phyloP scores from a whole-genome alignment of 2,329 filamentous ascomycete genomes.

The Amauroascus niger region DNA sequence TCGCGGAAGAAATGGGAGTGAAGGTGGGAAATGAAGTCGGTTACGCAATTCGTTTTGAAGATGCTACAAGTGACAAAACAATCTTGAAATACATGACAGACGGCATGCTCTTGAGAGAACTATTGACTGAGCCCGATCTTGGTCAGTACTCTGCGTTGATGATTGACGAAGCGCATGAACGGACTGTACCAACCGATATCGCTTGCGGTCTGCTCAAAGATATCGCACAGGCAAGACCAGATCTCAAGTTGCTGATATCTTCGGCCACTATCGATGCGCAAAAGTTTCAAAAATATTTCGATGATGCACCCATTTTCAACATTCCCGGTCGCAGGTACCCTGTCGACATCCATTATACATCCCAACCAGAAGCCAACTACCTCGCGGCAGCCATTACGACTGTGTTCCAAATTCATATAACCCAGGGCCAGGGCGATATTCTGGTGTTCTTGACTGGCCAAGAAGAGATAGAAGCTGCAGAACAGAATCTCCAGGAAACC shows the following conservation, averaged over 20 bases:
- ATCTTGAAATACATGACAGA: constrained; percentile 95
- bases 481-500: constrained; percentile 75
- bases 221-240: constrained; percentile 68
- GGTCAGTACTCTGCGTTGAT: constrained; percentile 77
- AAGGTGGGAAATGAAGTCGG: constrained; percentile 88
- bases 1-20: constrained; percentile 85
- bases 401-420: constrained; percentile 88
- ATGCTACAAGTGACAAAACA: constrained; percentile 83
- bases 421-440: constrained; percentile 76
- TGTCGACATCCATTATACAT: constrained; percentile 84
- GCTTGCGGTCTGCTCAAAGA: constrained; percentile 82
- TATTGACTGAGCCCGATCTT: constrained; percentile 79
- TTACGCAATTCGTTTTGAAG: constrained; percentile 90
- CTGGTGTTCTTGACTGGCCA: constrained; percentile 91
- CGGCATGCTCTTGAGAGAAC: constrained; percentile 83
- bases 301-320: constrained; percentile 87
- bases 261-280: constrained; percentile 91
- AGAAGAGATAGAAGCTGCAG: constrained; percentile 87
- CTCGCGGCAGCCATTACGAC: constrained; percentile 84
- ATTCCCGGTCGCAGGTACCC: constrained; percentile 83
- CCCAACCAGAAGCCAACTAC: constrained; percentile 88
- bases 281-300: constrained; percentile 86
- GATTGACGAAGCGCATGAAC: constrained; percentile 96
- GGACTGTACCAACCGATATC: constrained; percentile 85
- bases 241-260: constrained; percentile 82